Evolutionary conservation across 2,329 filamentous ascomycete genomes (phyloP), one percentile per base, ranked within the genome.

Genomic region (Thermoascus crustaceus): DNA sequence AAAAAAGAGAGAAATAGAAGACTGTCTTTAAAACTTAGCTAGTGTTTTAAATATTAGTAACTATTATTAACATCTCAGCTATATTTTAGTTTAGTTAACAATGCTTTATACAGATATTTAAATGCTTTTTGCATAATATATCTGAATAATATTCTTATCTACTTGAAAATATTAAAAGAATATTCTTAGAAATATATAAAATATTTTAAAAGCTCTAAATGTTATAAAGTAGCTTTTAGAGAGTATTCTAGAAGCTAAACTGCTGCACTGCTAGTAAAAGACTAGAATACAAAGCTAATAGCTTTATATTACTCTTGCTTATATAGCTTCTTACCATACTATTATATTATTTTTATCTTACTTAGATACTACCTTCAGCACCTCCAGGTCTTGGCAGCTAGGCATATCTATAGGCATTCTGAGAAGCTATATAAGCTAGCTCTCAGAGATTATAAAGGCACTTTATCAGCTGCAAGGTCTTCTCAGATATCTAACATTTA

Each of bases 101-200:
- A n/a, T n/a, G n/a, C n/a, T n/a, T n/a, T n/a, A n/a, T n/a, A n/a
- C n/a, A n/a, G n/a, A n/a, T n/a, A n/a, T n/a, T n/a, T n/a, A n/a
- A n/a, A n/a, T n/a, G n/a, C n/a, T n/a, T n/a, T n/a, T n/a, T n/a
- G n/a, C n/a, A n/a, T n/a, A n/a, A n/a, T n/a, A n/a, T n/a, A n/a
- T n/a, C n/a, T n/a, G n/a, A n/a, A n/a, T n/a, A n/a, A n/a, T n/a
- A n/a, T n/a, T n/a, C n/a, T n/a, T n/a, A n/a, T n/a, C n/a, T 58
- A 49, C 50, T 47, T 77, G 72, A n/a, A n/a, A n/a, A 3, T 11
- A 82, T 64, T n/a, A 85, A 84, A 31, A 93, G 61, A 34, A 78
- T 73, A 61, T 93, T 85, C 55, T 93, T 84, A 4, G 83, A 75
- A 3, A 93, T 23, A 23, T 23, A 23, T 23, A 23, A 23, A 6